Evolutionary conservation across 352 stramenopile species (phyloP).

Genomic region (Phytophthora agathidicida): DNA sequence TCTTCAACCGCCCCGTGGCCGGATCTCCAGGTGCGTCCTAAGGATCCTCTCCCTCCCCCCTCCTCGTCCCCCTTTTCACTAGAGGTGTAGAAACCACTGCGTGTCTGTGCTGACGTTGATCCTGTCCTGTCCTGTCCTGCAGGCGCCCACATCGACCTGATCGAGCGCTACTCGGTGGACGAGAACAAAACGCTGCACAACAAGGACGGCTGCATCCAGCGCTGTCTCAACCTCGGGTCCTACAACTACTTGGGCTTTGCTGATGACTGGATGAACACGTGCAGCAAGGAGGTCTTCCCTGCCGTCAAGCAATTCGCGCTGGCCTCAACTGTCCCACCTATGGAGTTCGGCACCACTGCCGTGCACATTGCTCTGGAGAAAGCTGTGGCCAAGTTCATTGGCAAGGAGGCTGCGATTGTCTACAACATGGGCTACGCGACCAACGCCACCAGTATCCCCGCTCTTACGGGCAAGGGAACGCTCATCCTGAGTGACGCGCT

Average conservation of each 20-base stretch:
- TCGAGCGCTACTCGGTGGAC: slow-evolving; percentile 91
- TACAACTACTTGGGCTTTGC: slow-evolving; percentile 99
- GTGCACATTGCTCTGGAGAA: slow-evolving; percentile 95
- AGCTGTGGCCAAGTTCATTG: slow-evolving; percentile 94
- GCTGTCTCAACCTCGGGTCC: slow-evolving; percentile 97
- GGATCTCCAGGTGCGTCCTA: slow-evolving; percentile 53
- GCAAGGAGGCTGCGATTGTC: slow-evolving; percentile 96
- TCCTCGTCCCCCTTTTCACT: too few species aligned
- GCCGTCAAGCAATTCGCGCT: slow-evolving; percentile 90
- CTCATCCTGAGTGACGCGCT: slow-evolving; percentile 97
- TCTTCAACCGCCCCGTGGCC: slow-evolving; percentile 83
- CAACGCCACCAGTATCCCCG: slow-evolving; percentile 97
- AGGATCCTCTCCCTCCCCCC: neutral
- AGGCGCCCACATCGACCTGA: slow-evolving; percentile 92
- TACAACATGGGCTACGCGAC: slow-evolving; percentile 99
- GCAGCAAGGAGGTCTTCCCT: slow-evolving; percentile 90
- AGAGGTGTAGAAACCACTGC: too few species aligned
- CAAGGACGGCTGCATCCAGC: slow-evolving; percentile 66
- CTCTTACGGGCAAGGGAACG: slow-evolving; percentile 93
- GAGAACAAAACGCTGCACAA: slow-evolving; percentile 85
- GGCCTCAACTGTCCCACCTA: slow-evolving; percentile 62
- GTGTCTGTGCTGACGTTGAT: neutral
- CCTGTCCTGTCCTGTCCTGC: neutral
- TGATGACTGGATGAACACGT: slow-evolving; percentile 98
- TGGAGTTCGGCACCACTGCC: slow-evolving; percentile 88